Evolutionary conservation across 2,329 filamentous ascomycete species (phyloP), one percentile per base, ranked within the genome.

Genomic region (Cylindrodendrum hubeiense): DNA sequence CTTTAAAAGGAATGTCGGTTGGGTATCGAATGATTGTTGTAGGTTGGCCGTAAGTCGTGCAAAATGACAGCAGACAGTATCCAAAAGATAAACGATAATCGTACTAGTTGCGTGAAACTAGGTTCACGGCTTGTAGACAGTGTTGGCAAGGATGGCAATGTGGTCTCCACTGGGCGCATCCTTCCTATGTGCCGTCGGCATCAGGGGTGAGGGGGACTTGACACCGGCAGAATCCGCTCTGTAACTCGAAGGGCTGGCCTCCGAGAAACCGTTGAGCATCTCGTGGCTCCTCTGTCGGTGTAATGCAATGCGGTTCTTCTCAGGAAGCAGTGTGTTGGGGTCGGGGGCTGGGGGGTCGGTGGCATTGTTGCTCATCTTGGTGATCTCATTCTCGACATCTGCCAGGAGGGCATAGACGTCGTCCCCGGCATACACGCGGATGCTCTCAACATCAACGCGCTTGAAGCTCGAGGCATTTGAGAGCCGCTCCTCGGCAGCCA

Each of bases 341-440:
- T 46, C 33, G 10, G 63, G 46, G 6, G 30, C 15, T 3, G 59
- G 52, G 3, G 57, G 50, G 9, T 73, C 69, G 13, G 49, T 49
- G n/a, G 41, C 65, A 26, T 68, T 67, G 49, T 65, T 71, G 68
- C 75, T 76, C 74, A 82, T 79, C 62, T 77, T 79, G 55, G 75
- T 77, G 55, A 80, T 79, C 53, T 82, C 79, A 49, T 78, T 75
- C 76, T 92, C 89, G 15, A 92, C 90, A 68, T 92, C 90, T 1
- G 87, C 88, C 43, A 93, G 81, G 2, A 93, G 82, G 2, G 87
- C 86, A 68, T 90, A 91, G 9, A 93, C 86, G 50, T 91, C 89
- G 64, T 88, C 87, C 63, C 90, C 90, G 22, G 89, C 89, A 68
- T 92, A 92, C 69, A 92, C 85, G 22, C 87, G 87, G 65, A 92